Conservation (phyloP, 306 rosid species). For the Gillenia trifoliata region DNA sequence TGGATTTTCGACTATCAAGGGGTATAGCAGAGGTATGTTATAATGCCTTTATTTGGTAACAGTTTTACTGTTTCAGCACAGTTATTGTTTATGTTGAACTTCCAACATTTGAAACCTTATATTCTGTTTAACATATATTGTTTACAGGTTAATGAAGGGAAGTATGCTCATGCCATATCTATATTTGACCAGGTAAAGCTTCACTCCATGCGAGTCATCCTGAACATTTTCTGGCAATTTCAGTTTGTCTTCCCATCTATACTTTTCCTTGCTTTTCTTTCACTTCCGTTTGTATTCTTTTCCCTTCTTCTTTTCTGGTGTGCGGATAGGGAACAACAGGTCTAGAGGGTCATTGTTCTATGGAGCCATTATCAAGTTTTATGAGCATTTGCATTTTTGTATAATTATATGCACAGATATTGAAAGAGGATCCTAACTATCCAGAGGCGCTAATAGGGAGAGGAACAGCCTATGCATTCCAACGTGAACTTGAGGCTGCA, state of each 20-base stretch:
- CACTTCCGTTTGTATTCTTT: not conserved
- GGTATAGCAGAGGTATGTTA: constrained; percentile 89
- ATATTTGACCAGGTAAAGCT: constrained; percentile 75
- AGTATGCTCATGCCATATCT: constrained; percentile 81
- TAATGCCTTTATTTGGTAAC: constrained; percentile 8
- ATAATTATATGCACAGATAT: constrained; percentile 48
- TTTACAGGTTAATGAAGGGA: constrained; percentile 92
- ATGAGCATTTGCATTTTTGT: constrained; percentile 8
- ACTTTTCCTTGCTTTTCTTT: constrained; percentile 12
- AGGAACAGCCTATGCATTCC: constrained; percentile 93
- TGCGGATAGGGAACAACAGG: not conserved
- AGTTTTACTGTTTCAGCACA: not conserved
- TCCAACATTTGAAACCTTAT: constrained; percentile 1
- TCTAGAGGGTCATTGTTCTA: not conserved
- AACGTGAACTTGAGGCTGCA: constrained; percentile 82
- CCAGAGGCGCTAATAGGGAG: constrained; percentile 98
- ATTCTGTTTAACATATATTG: constrained; percentile 1
- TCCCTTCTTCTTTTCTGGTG: constrained; percentile 1
- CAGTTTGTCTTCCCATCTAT: not conserved
- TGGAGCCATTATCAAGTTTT: not conserved
- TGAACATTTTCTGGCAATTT: not conserved
- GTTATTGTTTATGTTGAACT: constrained; percentile 12
- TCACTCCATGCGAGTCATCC: constrained; percentile 17
- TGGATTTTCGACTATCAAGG: constrained; percentile 92
- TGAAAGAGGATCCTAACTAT: constrained; percentile 84